Evolutionary conservation across 2,329 filamentous ascomycete species (phyloP).

Genomic region (Escovopsis sp.): DNA sequence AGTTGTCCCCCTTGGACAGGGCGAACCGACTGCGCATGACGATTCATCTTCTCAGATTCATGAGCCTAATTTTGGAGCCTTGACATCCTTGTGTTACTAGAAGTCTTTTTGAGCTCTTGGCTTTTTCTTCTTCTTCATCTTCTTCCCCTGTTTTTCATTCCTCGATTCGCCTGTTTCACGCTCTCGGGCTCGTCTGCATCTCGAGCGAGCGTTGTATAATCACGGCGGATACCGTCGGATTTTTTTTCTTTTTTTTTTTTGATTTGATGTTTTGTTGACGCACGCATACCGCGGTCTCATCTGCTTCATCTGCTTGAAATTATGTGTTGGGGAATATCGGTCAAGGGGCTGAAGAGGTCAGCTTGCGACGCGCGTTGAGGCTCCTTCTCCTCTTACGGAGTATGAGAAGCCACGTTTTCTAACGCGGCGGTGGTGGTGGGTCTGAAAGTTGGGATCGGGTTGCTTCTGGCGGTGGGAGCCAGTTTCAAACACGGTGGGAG

Average conservation of each 20-base stretch:
- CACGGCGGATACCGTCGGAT: conserved; percentile 1
- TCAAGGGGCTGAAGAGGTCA: too few species aligned
- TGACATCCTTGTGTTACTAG: conserved; percentile 10
- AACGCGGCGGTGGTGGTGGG: too few species aligned
- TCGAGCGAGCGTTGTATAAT: conserved; percentile 6
- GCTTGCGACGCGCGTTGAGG: too few species aligned
- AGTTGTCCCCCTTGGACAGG: background rate
- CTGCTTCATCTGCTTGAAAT: background rate
- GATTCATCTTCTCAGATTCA: background rate
- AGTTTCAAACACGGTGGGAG: too few species aligned
- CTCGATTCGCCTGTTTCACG: background rate
- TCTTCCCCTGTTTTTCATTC: conserved; percentile 1
- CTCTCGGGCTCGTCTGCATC: background rate
- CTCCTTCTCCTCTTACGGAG: too few species aligned
- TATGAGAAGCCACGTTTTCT: too few species aligned
- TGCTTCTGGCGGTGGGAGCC: background rate
- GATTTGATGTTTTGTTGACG: too few species aligned
- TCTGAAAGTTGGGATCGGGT: background rate
- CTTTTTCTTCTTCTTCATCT: conserved; percentile 2
- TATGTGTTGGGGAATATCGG: too few species aligned
- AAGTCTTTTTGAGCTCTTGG: background rate
- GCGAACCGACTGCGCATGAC: too few species aligned
- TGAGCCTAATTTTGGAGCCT: conserved; percentile 1
- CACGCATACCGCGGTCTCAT: too few species aligned
- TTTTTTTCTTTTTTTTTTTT: background rate